phyloP scores from a whole-genome alignment of 2,329 filamentous ascomycete species.

The Fusarium mundagurra region DNA sequence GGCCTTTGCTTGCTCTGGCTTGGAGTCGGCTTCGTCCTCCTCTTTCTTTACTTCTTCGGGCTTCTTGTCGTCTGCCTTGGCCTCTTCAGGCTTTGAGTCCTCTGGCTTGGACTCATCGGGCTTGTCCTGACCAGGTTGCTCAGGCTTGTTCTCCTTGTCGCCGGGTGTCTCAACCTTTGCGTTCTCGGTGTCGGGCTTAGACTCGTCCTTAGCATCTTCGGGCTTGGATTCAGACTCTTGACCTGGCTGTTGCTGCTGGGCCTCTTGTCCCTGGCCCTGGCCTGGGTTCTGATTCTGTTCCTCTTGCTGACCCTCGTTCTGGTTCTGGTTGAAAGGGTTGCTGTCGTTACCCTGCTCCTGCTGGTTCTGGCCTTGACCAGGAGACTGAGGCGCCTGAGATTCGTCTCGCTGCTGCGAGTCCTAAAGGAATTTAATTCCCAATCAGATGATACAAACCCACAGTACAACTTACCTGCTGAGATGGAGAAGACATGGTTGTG shows the following conservation, averaged over 20 bases:
- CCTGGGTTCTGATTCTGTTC: not conserved
- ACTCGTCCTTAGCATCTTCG: not conserved
- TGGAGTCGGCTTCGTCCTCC: not conserved
- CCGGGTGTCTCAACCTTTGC: constrained; percentile 18
- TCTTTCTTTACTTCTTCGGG: constrained; percentile 19
- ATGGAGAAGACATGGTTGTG: constrained; percentile 34
- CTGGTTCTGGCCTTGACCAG: constrained; percentile 5
- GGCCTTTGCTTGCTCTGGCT: constrained; percentile 21
- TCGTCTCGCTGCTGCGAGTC: constrained; percentile 27
- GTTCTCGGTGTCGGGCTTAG: constrained; percentile 11
- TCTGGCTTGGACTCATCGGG: constrained; percentile 7
- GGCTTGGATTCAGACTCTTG: constrained; percentile 20
- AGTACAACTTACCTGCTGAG: constrained; percentile 30
- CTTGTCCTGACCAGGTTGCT: constrained; percentile 1
- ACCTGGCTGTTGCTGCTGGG: constrained; percentile 19
- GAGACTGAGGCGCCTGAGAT: constrained; percentile 23
- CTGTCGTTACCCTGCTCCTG: constrained; percentile 13
- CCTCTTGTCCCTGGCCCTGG: not conserved
- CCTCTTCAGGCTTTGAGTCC: constrained; percentile 6
- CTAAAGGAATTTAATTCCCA: constrained; percentile 18
- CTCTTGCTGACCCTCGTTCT: not conserved
- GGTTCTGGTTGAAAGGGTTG: constrained; percentile 15
- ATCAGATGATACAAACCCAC: not conserved
- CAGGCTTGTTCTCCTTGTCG: constrained; percentile 12
- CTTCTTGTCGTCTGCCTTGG: constrained; percentile 16